Conservation (phyloP, 129 eudicot species). For the Pulicaria dysenterica region DNA sequence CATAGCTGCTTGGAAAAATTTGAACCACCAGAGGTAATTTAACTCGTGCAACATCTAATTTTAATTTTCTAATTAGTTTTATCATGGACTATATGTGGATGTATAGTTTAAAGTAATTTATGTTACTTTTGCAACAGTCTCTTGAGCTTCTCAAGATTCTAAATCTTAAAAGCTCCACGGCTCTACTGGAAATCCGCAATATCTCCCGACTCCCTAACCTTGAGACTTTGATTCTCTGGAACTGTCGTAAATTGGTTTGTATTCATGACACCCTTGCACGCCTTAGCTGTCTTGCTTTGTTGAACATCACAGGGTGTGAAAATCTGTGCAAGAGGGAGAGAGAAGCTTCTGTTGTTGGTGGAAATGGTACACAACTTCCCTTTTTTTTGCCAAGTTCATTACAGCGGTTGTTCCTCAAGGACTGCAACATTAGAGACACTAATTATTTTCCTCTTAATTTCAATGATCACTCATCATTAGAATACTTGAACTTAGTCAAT, state of each 20-base stretch:
- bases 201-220: constrained; percentile 27
- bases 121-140: constrained; percentile 26
- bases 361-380: neutral
- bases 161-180: constrained; percentile 22
- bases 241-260: constrained; percentile 16
- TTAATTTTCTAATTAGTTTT: neutral
- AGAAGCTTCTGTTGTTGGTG: neutral
- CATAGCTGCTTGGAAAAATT: constrained; percentile 22
- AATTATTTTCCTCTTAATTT: neutral
- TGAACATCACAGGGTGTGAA: constrained; percentile 31
- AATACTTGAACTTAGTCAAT: constrained; percentile 13
- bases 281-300: constrained; percentile 8
- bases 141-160: constrained; percentile 30
- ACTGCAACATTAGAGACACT: neutral
- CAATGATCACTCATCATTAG: neutral
- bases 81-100: neutral
- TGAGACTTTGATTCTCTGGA: constrained; percentile 24
- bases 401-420: constrained; percentile 9
- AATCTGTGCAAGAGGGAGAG: neutral
- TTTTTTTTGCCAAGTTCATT: constrained; percentile 6
- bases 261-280: constrained; percentile 28
- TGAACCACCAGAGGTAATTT: constrained; percentile 19
- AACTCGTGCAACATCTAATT: neutral
- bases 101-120: neutral
- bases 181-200: neutral